Conservation (phyloP, 1,139 yeast species). For the Diutina catenulata region DNA sequence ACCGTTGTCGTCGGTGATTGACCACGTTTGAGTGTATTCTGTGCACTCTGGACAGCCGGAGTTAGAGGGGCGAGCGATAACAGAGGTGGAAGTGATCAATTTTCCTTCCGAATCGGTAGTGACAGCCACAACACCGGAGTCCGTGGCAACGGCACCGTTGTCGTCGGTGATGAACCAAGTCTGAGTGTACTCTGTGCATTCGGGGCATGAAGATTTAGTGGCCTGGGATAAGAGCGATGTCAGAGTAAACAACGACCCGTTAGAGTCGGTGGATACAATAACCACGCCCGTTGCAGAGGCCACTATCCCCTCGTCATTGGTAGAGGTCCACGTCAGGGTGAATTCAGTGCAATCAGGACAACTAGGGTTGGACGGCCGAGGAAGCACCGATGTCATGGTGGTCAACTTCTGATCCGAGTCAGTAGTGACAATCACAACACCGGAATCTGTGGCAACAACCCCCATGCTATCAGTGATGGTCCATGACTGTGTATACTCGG, state of each 20-base stretch:
- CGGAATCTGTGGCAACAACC: neutral
- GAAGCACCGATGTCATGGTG: neutral
- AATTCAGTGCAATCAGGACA: neutral
- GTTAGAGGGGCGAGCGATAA: neutral
- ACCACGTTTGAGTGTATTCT: neutral
- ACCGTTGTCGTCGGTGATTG: neutral
- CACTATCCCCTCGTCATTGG: neutral
- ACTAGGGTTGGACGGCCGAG: neutral
- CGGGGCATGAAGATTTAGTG: neutral
- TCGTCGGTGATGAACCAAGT: neutral
- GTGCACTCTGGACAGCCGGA: neutral
- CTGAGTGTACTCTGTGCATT: neutral
- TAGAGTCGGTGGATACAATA: neutral
- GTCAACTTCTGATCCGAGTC: neutral
- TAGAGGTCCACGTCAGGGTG: neutral
- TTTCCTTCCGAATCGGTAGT: neutral
- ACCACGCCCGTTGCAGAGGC: neutral
- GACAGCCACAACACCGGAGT: neutral
- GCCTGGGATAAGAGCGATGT: neutral
- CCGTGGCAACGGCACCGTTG: neutral
- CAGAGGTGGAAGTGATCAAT: neutral
- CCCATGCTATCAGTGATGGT: neutral
- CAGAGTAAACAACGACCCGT: neutral
- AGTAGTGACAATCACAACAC: neutral
- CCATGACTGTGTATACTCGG: slow-evolving; percentile 1